Base-by-base conservation (phyloP, 805 yeast species). In the Komagataella mondaviorum region DNA sequence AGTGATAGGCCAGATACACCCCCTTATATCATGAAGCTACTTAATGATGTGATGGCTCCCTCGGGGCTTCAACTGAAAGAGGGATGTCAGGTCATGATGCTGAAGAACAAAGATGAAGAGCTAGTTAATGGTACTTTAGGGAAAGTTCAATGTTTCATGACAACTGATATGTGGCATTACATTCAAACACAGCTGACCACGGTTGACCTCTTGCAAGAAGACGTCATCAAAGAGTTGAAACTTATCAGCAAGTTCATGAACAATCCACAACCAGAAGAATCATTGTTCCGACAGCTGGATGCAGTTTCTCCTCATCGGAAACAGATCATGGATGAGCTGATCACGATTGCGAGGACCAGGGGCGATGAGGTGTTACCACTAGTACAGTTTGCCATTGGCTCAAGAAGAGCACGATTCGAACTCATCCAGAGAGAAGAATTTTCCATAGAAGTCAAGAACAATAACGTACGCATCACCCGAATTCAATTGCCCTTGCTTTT, bases 61-160 rank as follows among this genome's bases (percentile, higher is more conserved):
- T 68, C 71, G 44, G 66, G 65, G 44, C 61, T 86, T 12, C 69
- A 69, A 6, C 66, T 86, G 58, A 86, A 85, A 59, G 74, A 74
- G 51, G 84, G 84, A 47, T 88, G 91, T 0, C 93, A 85, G 64
- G 95, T 86, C 0, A 85, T 86, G 91, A 78, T 85, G 72, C 73
- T 85, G 48, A 85, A 85, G 60, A 86, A 86, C 60, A 72, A 81
- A 52, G 91, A 84, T 60, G 83, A 77, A 24, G 73, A 80, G 0
- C 68, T 86, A 48, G 93, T 85, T 8, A 86, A 86, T 65, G 95
- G 95, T 0, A 80, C 89, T 0, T 66, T 85, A 36, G 95, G 95
- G 0, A 81, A 72, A 56, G 84, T 86, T 1, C 63, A 81, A 73
- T 53, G 81, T 80, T 55, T 56, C 70, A 57, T 44, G 12, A 23